Base-by-base conservation (phyloP, 1,139 yeast species). In the Lodderomyces orthopsilosis region DNA sequence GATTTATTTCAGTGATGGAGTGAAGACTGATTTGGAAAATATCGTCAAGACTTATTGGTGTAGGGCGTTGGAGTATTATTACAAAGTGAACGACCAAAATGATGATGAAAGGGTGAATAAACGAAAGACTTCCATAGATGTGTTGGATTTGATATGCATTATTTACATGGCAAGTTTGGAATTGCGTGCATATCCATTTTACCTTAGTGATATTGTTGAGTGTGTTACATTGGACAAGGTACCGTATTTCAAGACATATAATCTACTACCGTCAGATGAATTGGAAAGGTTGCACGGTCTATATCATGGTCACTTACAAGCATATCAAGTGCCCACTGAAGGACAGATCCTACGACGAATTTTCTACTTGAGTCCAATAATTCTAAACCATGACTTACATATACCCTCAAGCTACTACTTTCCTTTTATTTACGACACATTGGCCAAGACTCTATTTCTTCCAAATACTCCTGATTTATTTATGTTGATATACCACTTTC, bases 1-100 rank as follows among this genome's bases (percentile, higher is more conserved):
- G 14, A 35, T 48, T 17, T 48, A 49, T 27, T 42, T 49, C 18
- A 41, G 44, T 35, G 51, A 49, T 10, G 41, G 42, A 9, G 47
- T 74, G 9, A 66, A 74, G 2, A 46, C 51, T 5, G 66, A 65
- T 8, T 66, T 79, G 17, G 71, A 65, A 41, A 53, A 55, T 1
- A 59, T 70, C 3, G 81, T 79, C 1, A 76, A 76, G 53, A 60
- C 68, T 3, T 61, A 79, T 46, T 83, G 89, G 88, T 58, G 68
- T 8, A 24, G 36, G 15, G 23, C 46, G 4, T 24, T 48, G 23
- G 24, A 40, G 23, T 44, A n/a, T 10, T 22, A 24, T 32, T 41
- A 19, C 13, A 17, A 21, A 5, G 17, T 17, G 8, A 9, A 26
- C 3, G 40, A 28, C n/a, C 24, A 37, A 4, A 24, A 9, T 7